Percentiles rank a stretch among this genome's conserved stretches.
Conservation (phyloP, 2,329 filamentous ascomycete species). For the Onygena corvina region DNA sequence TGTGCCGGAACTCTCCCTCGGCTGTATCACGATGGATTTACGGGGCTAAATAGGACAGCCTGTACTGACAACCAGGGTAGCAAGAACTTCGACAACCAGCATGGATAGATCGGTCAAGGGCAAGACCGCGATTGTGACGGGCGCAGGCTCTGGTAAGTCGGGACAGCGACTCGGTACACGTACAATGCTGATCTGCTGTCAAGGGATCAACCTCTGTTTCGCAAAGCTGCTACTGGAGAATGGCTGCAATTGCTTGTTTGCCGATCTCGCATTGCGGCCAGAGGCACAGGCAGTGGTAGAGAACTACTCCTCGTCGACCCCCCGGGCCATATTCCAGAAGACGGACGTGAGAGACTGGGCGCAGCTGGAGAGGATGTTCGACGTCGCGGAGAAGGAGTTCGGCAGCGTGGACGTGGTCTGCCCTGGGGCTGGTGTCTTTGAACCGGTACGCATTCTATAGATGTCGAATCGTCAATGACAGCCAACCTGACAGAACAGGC, state of each 20-base stretch:
- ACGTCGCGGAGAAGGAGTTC: conserved; percentile 38
- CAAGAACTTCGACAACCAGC: too few species aligned
- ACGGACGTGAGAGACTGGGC: conserved; percentile 41
- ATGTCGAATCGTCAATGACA: background rate
- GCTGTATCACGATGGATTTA: too few species aligned
- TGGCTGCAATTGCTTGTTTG: conserved; percentile 38
- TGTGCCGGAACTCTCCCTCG: too few species aligned
- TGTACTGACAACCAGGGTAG: too few species aligned
- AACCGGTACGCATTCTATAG: conserved; percentile 25
- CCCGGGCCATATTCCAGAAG: conserved; percentile 33
- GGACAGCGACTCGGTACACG: background rate
- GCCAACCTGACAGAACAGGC: conserved; percentile 20
- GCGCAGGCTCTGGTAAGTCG: conserved; percentile 40
- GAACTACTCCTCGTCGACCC: conserved; percentile 24
- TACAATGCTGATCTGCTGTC: background rate
- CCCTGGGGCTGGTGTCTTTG: conserved; percentile 37
- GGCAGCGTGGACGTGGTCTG: conserved; percentile 38
- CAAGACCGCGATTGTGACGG: conserved; percentile 44
- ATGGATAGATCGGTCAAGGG: conserved; percentile 34
- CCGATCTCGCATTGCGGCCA: conserved; percentile 34
- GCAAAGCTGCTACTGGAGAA: conserved; percentile 33
- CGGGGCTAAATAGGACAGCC: too few species aligned
- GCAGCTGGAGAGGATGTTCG: conserved; percentile 40
- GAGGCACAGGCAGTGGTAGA: conserved; percentile 34
- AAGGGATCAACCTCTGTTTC: conserved; percentile 38